phyloP scores from a whole-genome alignment of 768 basidiomycete genomes.

The Rhizopogon salebrosus region DNA sequence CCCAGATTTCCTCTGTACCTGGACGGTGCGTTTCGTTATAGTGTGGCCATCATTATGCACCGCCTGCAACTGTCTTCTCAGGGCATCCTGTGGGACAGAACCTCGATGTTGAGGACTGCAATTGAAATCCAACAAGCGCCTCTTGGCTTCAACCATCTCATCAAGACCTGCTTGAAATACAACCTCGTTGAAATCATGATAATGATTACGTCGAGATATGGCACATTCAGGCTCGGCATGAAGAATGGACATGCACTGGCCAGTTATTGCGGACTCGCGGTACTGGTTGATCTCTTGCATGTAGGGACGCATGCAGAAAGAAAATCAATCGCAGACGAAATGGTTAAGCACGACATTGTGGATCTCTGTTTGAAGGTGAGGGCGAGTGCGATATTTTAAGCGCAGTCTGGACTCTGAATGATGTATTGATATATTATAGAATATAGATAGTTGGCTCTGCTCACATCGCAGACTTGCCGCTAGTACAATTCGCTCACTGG shows the following conservation, averaged over 20 bases:
- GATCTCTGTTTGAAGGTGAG: conserved; percentile 19
- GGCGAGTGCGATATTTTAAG: not conserved
- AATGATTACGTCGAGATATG: not conserved
- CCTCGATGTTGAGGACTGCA: not conserved
- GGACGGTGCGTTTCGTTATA: not conserved
- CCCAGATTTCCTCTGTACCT: not conserved
- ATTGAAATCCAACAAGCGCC: not conserved
- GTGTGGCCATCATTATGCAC: not conserved
- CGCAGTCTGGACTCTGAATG: not conserved
- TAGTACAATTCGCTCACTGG: conserved; percentile 14
- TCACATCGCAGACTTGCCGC: conserved; percentile 17
- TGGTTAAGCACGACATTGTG: conserved; percentile 15
- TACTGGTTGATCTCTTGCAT: not conserved
- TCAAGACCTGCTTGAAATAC: not conserved
- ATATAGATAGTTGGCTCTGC: conserved; percentile 14
- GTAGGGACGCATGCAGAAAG: not conserved
- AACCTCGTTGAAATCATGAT: not conserved
- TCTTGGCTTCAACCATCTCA: not conserved
- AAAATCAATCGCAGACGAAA: conserved; percentile 6
- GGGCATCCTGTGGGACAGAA: not conserved
- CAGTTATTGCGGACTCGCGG: conserved; percentile 5
- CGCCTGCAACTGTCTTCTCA: not conserved
- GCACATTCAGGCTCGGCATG: not conserved
- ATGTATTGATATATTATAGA: conserved; percentile 2
- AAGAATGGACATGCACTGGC: conserved; percentile 9